These are phyloP conservation scores for Cercospora berteroae DNA, from an alignment of 2,329 filamentous ascomycete species.

Conservation along the genomic window DNA sequence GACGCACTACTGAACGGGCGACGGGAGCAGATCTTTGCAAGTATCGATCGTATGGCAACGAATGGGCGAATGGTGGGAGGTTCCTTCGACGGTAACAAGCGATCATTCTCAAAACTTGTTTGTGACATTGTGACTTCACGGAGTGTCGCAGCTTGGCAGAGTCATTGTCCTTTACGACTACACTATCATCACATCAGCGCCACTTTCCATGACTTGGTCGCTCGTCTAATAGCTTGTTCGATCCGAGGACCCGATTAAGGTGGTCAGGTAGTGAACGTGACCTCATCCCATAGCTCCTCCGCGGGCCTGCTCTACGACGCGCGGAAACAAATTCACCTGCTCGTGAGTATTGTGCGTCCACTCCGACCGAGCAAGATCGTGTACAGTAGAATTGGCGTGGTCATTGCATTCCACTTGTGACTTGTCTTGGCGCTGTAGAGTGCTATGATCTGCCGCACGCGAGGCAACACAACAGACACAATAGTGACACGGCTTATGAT, in stretches of 20 bases:
- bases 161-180: neutral
- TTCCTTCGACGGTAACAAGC: neutral
- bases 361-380: neutral
- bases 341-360: neutral
- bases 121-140: neutral
- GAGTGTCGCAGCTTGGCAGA: neutral
- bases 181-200: neutral
- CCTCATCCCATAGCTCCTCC: neutral
- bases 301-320: neutral
- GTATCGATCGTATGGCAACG: neutral
- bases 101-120: neutral
- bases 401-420: neutral
- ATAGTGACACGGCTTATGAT: neutral
- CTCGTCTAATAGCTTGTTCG: neutral
- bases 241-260: neutral
- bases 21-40: neutral
- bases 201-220: neutral
- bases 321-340: neutral
- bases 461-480: slow-evolving; percentile 1
- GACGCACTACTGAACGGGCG: neutral
- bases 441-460: neutral
- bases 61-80: neutral
- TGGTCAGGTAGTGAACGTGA: neutral
- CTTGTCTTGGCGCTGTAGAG: neutral
- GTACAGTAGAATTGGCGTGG: neutral